Percentiles rank a stretch among this genome's conserved stretches.
Conservation (phyloP, 352 stramenopile genomes). For the Saprolegnia diclina region DNA sequence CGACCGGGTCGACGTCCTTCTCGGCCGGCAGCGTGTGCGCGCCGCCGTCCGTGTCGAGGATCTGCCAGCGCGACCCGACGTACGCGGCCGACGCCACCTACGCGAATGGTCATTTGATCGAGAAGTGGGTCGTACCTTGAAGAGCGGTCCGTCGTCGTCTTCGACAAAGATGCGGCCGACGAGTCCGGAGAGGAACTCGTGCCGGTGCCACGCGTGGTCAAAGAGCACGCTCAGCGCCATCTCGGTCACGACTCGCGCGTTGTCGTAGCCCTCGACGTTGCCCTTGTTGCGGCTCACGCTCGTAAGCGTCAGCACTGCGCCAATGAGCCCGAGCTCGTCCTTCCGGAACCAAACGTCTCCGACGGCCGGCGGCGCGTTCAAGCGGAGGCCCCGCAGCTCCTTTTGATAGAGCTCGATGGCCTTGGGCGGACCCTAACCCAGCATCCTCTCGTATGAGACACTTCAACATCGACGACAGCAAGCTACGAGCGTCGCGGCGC, state of each 20-base stretch:
- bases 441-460: background rate
- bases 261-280: constrained; percentile 18
- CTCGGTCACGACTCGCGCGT: background rate
- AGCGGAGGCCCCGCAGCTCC: background rate
- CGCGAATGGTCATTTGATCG: too few species aligned
- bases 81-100: background rate
- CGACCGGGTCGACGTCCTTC: background rate
- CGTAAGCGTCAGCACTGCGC: constrained; percentile 16
- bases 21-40: constrained; percentile 4
- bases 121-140: constrained; percentile 11
- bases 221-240: constrained; percentile 3
- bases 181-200: constrained; percentile 13
- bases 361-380: background rate
- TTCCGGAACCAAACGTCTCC: constrained; percentile 21
- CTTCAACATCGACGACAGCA: background rate
- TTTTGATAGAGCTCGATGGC: constrained; percentile 6
- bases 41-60: constrained; percentile 5
- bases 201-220: constrained; percentile 16
- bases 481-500: background rate
- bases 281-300: constrained; percentile 9
- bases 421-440: constrained; percentile 1
- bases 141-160: background rate
- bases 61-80: background rate
- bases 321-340: constrained; percentile 6
- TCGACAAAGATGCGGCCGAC: constrained; percentile 14